phyloP scores from a whole-genome alignment of 352 stramenopile species.

The Phytophthora crassamura region DNA sequence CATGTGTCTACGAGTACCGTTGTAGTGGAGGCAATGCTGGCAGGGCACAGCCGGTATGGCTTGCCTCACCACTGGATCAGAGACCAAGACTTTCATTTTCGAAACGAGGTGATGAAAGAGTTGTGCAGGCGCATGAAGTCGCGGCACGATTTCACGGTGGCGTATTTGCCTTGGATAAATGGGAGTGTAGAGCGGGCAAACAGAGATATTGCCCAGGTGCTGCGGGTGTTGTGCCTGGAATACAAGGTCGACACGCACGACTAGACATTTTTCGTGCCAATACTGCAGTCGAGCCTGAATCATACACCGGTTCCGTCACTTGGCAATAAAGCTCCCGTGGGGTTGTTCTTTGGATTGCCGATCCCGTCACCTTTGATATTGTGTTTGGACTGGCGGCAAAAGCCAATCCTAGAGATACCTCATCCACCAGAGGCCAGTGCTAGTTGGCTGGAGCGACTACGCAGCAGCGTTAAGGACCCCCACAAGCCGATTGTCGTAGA shows the following conservation, averaged over 20 bases:
- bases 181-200: constrained; percentile 40
- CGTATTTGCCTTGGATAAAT: constrained; percentile 18
- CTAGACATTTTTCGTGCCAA: constrained; percentile 29
- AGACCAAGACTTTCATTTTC: not conserved
- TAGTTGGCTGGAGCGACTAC: not conserved
- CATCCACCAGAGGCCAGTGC: constrained; percentile 4
- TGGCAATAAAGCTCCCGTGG: constrained; percentile 16
- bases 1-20: not conserved
- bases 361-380: constrained; percentile 1
- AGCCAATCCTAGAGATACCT: constrained; percentile 4
- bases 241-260: constrained; percentile 24
- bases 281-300: constrained; percentile 38
- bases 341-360: constrained; percentile 30
- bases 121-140: not conserved
- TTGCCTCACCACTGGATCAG: not conserved
- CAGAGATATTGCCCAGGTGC: constrained; percentile 35
- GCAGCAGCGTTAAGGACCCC: constrained; percentile 3
- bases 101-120: not conserved
- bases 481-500: constrained; percentile 17
- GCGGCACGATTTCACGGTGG: not conserved
- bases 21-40: not conserved
- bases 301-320: constrained; percentile 33
- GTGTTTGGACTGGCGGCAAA: constrained; percentile 10
- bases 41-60: not conserved
- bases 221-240: constrained; percentile 27